Percentiles rank a stretch among this genome's conserved stretches.
Conservation (phyloP, 164 flowering plant genomes). For the Umbilicus rupestris region DNA sequence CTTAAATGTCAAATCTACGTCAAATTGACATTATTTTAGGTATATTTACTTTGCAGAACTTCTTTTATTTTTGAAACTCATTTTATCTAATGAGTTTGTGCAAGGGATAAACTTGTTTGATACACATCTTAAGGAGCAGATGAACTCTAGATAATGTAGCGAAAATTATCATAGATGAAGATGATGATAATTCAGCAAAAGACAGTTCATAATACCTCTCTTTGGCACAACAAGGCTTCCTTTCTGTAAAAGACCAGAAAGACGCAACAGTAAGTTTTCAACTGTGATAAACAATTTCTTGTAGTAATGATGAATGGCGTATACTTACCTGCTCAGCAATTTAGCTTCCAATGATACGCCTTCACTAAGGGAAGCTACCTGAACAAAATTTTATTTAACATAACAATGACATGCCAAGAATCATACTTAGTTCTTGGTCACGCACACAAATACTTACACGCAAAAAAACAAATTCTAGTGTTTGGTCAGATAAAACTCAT, state of each 20-base stretch:
- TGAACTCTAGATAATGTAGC: no score
- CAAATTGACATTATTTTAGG: no score
- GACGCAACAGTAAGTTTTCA: background rate
- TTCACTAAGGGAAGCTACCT: slow-evolving; percentile 97
- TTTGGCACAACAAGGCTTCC: slow-evolving; percentile 88
- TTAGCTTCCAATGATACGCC: slow-evolving; percentile 95
- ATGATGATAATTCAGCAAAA: background rate
- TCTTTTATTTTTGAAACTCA: no score
- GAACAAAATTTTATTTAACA: slow-evolving; percentile 13
- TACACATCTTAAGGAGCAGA: no score
- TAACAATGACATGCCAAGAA: background rate
- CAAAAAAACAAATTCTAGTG: background rate
- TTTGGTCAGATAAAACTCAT: no score
- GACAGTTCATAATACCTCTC: slow-evolving; percentile 54
- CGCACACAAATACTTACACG: background rate
- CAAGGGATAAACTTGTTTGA: no score
- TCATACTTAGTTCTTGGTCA: background rate
- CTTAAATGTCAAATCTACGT: no score
- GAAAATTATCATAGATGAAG: no score
- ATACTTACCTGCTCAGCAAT: slow-evolving; percentile 66
- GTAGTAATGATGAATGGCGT: background rate
- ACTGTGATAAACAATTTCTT: background rate
- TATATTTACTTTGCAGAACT: no score
- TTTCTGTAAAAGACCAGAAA: slow-evolving; percentile 46
- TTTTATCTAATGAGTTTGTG: no score